phyloP scores from a whole-genome alignment of 495 filamentous ascomycete genomes.

The Staphylotrichum tortipilum region DNA sequence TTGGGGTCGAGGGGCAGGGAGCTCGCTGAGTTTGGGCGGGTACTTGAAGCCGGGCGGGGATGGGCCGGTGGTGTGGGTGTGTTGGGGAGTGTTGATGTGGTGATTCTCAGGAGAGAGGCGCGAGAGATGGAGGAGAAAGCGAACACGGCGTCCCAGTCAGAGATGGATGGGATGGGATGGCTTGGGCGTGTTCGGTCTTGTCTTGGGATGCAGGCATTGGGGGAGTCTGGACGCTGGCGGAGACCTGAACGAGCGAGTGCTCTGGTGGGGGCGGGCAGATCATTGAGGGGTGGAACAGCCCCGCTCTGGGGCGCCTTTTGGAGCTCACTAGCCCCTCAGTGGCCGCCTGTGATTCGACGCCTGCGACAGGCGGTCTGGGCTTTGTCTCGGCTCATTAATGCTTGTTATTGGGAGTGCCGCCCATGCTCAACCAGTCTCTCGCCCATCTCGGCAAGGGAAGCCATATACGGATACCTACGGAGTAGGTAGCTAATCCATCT shows the following conservation, averaged over 20 bases:
- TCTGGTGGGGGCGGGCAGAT: slow-evolving; percentile 7
- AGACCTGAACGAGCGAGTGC: slow-evolving; percentile 1
- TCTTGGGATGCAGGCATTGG: too few species aligned
- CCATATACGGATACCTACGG: too few species aligned
- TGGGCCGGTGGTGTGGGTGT: too few species aligned
- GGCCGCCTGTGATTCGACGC: slow-evolving; percentile 20
- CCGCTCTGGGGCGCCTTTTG: slow-evolving; percentile 19
- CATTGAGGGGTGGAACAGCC: slow-evolving; percentile 16
- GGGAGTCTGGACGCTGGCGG: not conserved
- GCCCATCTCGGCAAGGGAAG: not conserved
- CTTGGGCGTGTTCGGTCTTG: slow-evolving; percentile 11
- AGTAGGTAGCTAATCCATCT: too few species aligned
- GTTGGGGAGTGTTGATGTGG: too few species aligned
- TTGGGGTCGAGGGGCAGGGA: too few species aligned
- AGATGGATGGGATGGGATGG: not conserved
- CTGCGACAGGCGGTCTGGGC: slow-evolving; percentile 20
- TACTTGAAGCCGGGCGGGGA: too few species aligned
- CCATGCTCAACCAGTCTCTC: too few species aligned
- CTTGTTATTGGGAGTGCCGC: slow-evolving; percentile 1
- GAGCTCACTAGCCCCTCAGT: slow-evolving; percentile 11
- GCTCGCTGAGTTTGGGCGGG: too few species aligned
- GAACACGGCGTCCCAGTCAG: not conserved
- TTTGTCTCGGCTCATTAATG: slow-evolving; percentile 22
- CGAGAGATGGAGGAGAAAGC: not conserved
- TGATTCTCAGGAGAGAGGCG: too few species aligned